Percentiles rank a stretch among this genome's conserved stretches.
Evolutionary conservation across 2,329 filamentous ascomycete species (phyloP).

Genomic region (Talaromyces sp.): DNA sequence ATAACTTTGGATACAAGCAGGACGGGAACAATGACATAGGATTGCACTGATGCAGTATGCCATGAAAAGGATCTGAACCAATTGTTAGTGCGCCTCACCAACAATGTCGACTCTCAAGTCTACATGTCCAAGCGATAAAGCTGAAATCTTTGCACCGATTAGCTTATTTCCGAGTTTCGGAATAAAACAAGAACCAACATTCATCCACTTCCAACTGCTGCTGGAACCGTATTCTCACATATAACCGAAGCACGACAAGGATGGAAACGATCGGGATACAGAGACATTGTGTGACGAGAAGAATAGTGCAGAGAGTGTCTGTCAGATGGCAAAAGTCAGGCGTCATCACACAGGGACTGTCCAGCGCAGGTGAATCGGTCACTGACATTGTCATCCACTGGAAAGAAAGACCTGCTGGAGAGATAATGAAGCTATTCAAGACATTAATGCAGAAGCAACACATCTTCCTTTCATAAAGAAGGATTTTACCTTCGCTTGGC

Average conservation of each 20-base stretch:
- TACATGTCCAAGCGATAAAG: constrained; percentile 23
- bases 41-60: constrained; percentile 29
- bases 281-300: constrained; percentile 35
- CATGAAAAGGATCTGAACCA: constrained; percentile 20
- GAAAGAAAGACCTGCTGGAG: no score
- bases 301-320: constrained; percentile 32
- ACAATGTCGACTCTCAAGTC: not conserved
- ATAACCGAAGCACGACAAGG: constrained; percentile 32
- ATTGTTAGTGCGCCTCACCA: constrained; percentile 2
- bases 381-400: not conserved
- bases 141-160: constrained; percentile 17
- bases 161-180: constrained; percentile 7
- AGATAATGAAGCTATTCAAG: no score
- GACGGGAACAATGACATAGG: constrained; percentile 30
- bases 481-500: no score
- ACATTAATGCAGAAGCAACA: no score
- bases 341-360: constrained; percentile 20
- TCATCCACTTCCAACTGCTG: constrained; percentile 34
- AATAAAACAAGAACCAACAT: constrained; percentile 25
- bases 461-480: no score
- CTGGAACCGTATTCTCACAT: constrained; percentile 31
- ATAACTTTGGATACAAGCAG: not conserved
- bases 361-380: constrained; percentile 10
- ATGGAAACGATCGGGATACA: constrained; percentile 35
- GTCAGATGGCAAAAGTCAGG: constrained; percentile 24